These are phyloP conservation scores for Barnettozyma sucrosica DNA, from an alignment of 805 yeast species.

Conservation along the genomic window DNA sequence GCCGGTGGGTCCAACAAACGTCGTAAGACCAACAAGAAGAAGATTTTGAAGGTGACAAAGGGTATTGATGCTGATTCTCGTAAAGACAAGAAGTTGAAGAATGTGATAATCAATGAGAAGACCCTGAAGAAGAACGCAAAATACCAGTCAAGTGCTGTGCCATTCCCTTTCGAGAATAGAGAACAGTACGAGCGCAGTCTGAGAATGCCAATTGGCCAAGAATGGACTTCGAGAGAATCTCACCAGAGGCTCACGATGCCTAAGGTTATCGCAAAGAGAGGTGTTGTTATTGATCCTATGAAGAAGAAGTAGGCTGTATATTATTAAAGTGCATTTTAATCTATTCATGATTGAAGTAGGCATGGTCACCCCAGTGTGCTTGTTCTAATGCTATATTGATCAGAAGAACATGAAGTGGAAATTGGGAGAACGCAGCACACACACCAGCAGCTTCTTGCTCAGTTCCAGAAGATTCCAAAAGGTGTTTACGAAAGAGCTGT, in stretches of 20 bases:
- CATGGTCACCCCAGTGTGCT: not conserved
- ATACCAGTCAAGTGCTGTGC: conserved; percentile 85
- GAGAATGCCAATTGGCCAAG: conserved; percentile 95
- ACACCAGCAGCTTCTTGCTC: too few relatives aligned
- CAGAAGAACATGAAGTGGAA: too few relatives aligned
- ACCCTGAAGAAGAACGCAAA: conserved; percentile 78
- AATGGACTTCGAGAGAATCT: conserved; percentile 86
- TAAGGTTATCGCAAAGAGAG: conserved; percentile 76
- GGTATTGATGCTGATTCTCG: conserved; percentile 75
- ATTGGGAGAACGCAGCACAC: too few relatives aligned
- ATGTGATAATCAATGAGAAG: conserved; percentile 86
- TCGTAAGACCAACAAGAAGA: conserved; percentile 15
- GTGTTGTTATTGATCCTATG: conserved; percentile 86
- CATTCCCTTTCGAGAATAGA: conserved; percentile 87
- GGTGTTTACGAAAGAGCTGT: too few relatives aligned
- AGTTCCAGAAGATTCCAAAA: too few relatives aligned
- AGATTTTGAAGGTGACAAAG: conserved; percentile 58
- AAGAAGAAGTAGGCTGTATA: conserved; percentile 38
- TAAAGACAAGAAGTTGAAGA: conserved; percentile 66
- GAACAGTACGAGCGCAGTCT: conserved; percentile 94
- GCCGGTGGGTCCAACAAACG: conserved; percentile 51
- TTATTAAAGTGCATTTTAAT: not conserved
- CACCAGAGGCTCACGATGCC: conserved; percentile 90
- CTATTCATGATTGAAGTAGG: not conserved
- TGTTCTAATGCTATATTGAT: too few relatives aligned